Base-by-base conservation (phyloP, 129 eudicot species). In the Escallonia rubra region DNA sequence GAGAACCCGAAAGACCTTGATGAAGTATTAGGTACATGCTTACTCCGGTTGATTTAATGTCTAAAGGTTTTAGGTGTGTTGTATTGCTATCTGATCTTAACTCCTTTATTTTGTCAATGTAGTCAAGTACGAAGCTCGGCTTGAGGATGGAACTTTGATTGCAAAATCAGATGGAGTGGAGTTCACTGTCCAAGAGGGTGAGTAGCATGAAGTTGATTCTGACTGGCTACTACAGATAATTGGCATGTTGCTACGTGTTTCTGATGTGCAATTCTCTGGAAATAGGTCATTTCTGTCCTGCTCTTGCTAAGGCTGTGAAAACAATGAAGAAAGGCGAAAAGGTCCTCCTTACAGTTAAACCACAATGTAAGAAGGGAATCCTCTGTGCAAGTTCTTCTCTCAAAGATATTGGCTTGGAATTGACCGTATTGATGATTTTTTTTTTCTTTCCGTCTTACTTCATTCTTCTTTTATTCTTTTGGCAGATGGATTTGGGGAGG, bases 291-390 rank as follows among this genome's bases (percentile, higher is more conserved):
- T 87, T 90, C 38, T 94, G 99, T 64, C 96, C 99, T 79, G 99
- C 94, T 2, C 48, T 94, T 40, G 69, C 94, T 3, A 90, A 76
- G 77, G 97, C 97, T 46, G 85, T 94, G 51, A 94, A 90, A 65
- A 94, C 99, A 8, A 90, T 94, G 99, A 94, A 94, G 94, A 94
- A 87, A 77, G 99, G 91, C 15, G 97, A 94, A 73, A 87, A 83
- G 69, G 97, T 63, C 50, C 51, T 80, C 41, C 85, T 94, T n/a
- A 74, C 85, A 0, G 99, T 87, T 34, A 94, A 85, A 57, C 97
- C 96, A 42, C 96, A 87, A 72, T 90, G 99, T 94, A 76, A 75
- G 96, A 57, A 44, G 58, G 5, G 34, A 47, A 9, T 51, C 7
- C 44, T 45, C 2, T 16, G n/a, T 12, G 43, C 49, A 54, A 53